Evolutionary conservation across 2,329 filamentous ascomycete species (phyloP), one percentile per base, ranked within the genome.

Genomic region (Exophiala sp.): DNA sequence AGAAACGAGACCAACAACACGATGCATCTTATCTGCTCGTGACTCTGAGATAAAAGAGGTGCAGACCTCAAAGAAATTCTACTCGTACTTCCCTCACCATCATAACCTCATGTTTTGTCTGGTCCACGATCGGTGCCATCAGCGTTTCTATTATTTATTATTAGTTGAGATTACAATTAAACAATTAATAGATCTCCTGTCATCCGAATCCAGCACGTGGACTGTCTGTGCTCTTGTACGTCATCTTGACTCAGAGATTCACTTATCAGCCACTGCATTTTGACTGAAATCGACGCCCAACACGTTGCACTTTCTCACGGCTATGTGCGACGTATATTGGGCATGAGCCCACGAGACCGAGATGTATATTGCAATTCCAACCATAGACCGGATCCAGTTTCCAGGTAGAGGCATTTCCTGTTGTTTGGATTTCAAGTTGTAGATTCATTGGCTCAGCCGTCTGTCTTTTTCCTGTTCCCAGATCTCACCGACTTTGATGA

Each of bases 201-300:
- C n/a, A n/a, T n/a, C n/a, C n/a, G n/a, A n/a, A n/a, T n/a, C n/a
- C n/a, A n/a, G n/a, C n/a, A n/a, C n/a, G n/a, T n/a, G n/a, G n/a
- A n/a, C n/a, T n/a, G n/a, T n/a, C n/a, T n/a, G n/a, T n/a, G n/a
- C n/a, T n/a, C n/a, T n/a, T n/a, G n/a, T n/a, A 53, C 50, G 50
- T 53, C 50, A 53, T 53, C 37, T 46, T 53, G 50, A 53, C 46
- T 53, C 50, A 49, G 22, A 7, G n/a, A 40, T 6, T 40, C 8
- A 40, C n/a, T n/a, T n/a, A n/a, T n/a, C n/a, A n/a, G n/a, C n/a
- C n/a, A n/a, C n/a, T 22, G 3, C 10, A 19, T 19, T 16, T 16
- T 16, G 19, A 7, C 23, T 22, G 37, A 29, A 37, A 22, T 37
- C 16, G 9, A 13, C 23, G 43, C 10, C n/a, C 43, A 30, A 45